Conservation (phyloP, 2,329 filamentous ascomycete genomes). For the Botrytis sinoallii region DNA sequence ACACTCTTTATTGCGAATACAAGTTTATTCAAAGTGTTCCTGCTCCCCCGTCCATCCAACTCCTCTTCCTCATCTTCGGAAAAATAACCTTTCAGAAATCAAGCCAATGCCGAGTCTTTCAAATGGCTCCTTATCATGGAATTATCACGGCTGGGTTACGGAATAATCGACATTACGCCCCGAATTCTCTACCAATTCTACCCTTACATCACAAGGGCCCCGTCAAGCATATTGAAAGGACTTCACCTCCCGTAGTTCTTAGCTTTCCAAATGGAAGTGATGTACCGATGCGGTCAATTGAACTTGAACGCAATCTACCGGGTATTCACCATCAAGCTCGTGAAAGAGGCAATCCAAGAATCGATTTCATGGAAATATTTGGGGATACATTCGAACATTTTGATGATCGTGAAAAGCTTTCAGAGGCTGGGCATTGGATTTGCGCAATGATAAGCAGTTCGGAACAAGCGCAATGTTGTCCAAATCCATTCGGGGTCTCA, state of each 20-base stretch:
- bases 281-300: not conserved
- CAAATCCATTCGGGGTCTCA: not conserved
- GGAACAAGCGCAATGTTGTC: not conserved
- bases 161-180: not conserved
- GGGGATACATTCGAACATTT: constrained; percentile 8
- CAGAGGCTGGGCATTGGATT: constrained; percentile 12
- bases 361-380: constrained; percentile 11
- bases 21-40: not conserved
- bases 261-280: constrained; percentile 1
- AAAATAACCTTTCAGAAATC: not conserved
- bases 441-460: not conserved
- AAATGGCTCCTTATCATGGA: constrained; percentile 19
- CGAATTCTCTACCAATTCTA: not conserved
- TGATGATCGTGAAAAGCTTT: constrained; percentile 10
- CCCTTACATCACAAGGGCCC: not conserved
- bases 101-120: constrained; percentile 3
- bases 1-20: not conserved
- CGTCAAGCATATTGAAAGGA: constrained; percentile 5
- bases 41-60: not conserved
- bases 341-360: constrained; percentile 8
- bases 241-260: constrained; percentile 6
- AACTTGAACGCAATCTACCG: constrained; percentile 6
- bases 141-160: constrained; percentile 14
- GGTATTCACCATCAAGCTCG: constrained; percentile 15
- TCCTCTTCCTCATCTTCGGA: not conserved